Base-by-base conservation (phyloP, 441 rosid species). In the Pelargonium citronellum region DNA sequence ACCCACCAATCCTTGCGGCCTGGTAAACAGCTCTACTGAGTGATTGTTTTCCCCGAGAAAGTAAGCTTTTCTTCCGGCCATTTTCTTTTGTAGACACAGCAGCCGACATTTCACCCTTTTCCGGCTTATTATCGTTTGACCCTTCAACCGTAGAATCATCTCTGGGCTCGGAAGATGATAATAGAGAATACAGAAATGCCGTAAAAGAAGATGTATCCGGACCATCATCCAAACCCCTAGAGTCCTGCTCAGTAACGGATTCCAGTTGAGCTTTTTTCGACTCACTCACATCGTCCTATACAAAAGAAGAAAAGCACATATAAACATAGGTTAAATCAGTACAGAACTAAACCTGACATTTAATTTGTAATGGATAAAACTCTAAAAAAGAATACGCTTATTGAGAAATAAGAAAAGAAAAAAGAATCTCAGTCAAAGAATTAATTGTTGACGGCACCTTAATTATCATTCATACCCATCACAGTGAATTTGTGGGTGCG, bases 201-300 rank as follows among this genome's bases (percentile, higher is more conserved):
- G 91, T 80, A 76, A 94, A 91, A 30, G 99, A 94, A 67, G 99
- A 94, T 17, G 97, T 91, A 78, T 94, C 97, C 0, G 99, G 99
- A 37, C 87, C 97, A 74, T 84, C 87, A 64, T 76, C 82, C 66
- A 75, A 69, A 74, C 75, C 81, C 69, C 66, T 81, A 1, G 73
- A 69, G 68, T 79, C 69, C 77, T 81, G 96, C 69, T 86, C 92
- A 44, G 67, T 70, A 41, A 74, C 67, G 3, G 87, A 77, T 66
- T 84, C 86, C 72, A 77, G 76, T 51, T 81, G 90, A 77, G 80
- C 80, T 76, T 71, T 79, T 78, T 77, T 82, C 0, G 81, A 61
- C 57, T 79, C 90, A 57, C 66, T 84, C 61, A 16, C 83, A 67
- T 87, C 79, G 64, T 80, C 95, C 98, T 89, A 60, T 20, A 5